Conservation (phyloP, 75 land plant genomes). For the Sequoiadendron giganteum region DNA sequence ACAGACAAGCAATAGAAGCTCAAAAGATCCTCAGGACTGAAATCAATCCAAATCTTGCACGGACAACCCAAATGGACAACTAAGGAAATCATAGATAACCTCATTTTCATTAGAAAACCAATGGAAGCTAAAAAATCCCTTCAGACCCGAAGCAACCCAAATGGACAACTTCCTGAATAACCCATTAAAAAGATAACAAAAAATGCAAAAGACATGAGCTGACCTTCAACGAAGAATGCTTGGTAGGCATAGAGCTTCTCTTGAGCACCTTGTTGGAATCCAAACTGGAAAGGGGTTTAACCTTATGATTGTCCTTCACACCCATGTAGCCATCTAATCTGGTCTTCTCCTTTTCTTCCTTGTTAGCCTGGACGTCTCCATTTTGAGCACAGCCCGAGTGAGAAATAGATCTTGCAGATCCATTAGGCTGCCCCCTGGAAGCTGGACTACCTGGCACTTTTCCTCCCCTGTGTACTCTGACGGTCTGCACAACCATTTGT, state of each 20-base stretch:
- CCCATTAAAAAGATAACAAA: not conserved
- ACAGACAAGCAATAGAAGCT: not conserved
- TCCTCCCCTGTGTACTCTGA: not conserved
- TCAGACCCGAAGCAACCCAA: not conserved
- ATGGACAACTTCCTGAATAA: not conserved
- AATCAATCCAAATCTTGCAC: not conserved
- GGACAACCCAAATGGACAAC: not conserved
- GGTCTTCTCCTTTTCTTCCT: not conserved
- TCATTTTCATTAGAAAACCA: not conserved
- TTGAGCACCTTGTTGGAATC: constrained; percentile 4
- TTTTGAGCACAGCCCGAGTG: not conserved
- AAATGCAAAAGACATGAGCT: not conserved
- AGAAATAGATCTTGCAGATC: not conserved
- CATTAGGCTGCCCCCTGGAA: not conserved
- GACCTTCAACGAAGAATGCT: constrained; percentile 10
- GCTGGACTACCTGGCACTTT: not conserved
- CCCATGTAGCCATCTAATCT: not conserved
- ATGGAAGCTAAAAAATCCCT: not conserved
- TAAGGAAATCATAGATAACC: not conserved
- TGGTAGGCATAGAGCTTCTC: not conserved
- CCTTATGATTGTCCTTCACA: not conserved
- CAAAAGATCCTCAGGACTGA: not conserved
- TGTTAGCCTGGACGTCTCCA: not conserved
- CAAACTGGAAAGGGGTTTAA: not conserved
- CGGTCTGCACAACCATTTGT: not conserved